Evolutionary conservation across 306 rosid species (phyloP).

Genomic region (Acmispon strigosus): DNA sequence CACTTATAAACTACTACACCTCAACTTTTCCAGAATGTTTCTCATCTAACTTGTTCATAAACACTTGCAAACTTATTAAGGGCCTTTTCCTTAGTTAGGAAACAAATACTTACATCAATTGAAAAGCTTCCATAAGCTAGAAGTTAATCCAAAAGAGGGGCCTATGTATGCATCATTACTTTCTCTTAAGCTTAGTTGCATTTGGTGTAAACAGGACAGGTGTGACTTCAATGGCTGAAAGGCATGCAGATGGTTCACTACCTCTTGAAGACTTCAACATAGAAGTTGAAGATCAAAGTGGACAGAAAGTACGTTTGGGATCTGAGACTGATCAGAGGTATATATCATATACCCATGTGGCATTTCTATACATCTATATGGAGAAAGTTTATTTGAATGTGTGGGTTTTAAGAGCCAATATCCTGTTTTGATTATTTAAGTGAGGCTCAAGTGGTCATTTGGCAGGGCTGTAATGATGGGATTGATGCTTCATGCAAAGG

Average conservation of each 20-base stretch:
- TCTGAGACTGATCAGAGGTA: slow-evolving; percentile 82
- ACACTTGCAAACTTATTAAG: too few species aligned
- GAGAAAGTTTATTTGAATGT: not conserved
- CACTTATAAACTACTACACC: too few species aligned
- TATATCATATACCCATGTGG: not conserved
- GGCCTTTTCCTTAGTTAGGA: too few species aligned
- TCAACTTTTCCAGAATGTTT: too few species aligned
- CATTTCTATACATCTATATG: slow-evolving; percentile 9
- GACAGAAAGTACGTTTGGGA: slow-evolving; percentile 66
- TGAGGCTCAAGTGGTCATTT: slow-evolving; percentile 23
- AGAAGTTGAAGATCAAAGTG: slow-evolving; percentile 91
- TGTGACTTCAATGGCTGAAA: slow-evolving; percentile 52
- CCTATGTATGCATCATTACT: not conserved
- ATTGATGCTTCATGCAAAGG: slow-evolving; percentile 86
- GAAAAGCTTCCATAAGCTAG: too few species aligned
- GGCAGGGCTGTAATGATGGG: slow-evolving; percentile 95
- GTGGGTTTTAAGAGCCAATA: not conserved
- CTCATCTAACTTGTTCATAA: too few species aligned
- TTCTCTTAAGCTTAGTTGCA: slow-evolving; percentile 11
- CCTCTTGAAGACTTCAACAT: slow-evolving; percentile 74
- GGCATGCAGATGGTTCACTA: slow-evolving; percentile 74
- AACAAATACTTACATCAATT: too few species aligned
- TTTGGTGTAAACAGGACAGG: slow-evolving; percentile 53
- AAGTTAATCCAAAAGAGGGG: too few species aligned
- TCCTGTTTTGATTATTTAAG: slow-evolving; percentile 17